Base-by-base conservation (phyloP, 148 eudicot genomes). In the Nepenthes mirabilis region DNA sequence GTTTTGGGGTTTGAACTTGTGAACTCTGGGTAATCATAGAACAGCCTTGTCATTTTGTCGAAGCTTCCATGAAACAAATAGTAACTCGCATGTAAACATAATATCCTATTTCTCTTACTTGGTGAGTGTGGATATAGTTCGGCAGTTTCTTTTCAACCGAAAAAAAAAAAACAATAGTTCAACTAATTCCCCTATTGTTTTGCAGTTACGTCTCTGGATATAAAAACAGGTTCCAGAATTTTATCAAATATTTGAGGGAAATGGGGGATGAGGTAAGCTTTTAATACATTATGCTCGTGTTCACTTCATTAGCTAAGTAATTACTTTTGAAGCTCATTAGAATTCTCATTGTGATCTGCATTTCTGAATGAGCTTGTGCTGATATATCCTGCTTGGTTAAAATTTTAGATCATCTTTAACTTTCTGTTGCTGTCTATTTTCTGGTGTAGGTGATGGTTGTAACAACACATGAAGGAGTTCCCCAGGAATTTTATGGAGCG, bases 391-490 rank as follows among this genome's bases (percentile, higher is more conserved):
- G 6, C 11, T 49, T 11, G 6, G 14, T 49, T 45, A 5, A 5
- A 11, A 45, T 45, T 23, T 40, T 40, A 40, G 45, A 40, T 40
- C 45, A 40, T 40, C 4, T 40, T 5, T n/a, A 11, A 10, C 14
- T 49, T 11, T 49, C 10, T 49, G 52, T 3, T 49, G 3, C 14
- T 2, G 6, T 10, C 33, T 33, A 35, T 43, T 57, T n/a, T 36
- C 23, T 36, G 55, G 58, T 72, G 34, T 70, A 91, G 98, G 98
- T 91, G 50, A 80, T 91, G 83, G 98, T 91, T 67, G 83, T 91
- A 63, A 91, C 98, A 48, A 91, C 98, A 12, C 94, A 88, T 74
- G 98, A 88, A 86, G 98, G 98, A 68, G 90, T 91, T 51, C 98
- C 98, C n/a, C 50, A 82, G 47, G 98, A 91, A 65, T 91, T 91